These are phyloP conservation scores for Exophiala alcalophila DNA, from an alignment of 2,329 filamentous ascomycete species.

Conservation along the genomic window DNA sequence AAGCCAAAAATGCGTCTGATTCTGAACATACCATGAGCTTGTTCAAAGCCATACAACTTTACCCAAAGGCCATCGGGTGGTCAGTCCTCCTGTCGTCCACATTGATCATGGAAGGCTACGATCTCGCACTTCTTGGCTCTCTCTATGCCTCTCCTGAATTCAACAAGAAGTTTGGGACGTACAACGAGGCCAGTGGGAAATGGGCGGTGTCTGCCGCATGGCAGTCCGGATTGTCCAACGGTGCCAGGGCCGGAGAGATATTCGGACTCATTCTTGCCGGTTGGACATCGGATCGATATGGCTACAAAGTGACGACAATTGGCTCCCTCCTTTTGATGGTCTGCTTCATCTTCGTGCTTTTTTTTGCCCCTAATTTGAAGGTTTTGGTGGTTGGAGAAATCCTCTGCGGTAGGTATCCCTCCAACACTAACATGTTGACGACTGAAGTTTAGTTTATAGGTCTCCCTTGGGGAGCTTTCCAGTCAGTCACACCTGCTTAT, in stretches of 20 bases:
- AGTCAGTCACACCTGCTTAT: conserved; percentile 36
- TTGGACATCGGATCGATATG: conserved; percentile 34
- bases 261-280: conserved; percentile 35
- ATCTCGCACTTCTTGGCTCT: conserved; percentile 63
- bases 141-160: conserved; percentile 58
- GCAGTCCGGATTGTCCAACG: conserved; percentile 30
- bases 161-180: conserved; percentile 36
- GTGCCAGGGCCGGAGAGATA: conserved; percentile 31
- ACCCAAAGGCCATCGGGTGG: conserved; percentile 83
- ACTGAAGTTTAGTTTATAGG: conserved; percentile 19
- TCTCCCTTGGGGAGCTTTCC: conserved; percentile 37
- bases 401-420: conserved; percentile 31
- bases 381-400: conserved; percentile 36
- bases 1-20: conserved; percentile 35
- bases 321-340: conserved; percentile 25
- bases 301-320: conserved; percentile 34
- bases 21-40: conserved; percentile 65
- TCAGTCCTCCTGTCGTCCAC: conserved; percentile 80
- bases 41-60: conserved; percentile 71
- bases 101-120: conserved; percentile 77
- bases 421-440: neutral
- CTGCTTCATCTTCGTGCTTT: conserved; percentile 37
- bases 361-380: conserved; percentile 39
- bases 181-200: conserved; percentile 5
- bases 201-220: conserved; percentile 11